These are phyloP conservation scores for Bipolaris victoriae DNA, from an alignment of 2,329 filamentous ascomycete genomes.

Conservation along the genomic window DNA sequence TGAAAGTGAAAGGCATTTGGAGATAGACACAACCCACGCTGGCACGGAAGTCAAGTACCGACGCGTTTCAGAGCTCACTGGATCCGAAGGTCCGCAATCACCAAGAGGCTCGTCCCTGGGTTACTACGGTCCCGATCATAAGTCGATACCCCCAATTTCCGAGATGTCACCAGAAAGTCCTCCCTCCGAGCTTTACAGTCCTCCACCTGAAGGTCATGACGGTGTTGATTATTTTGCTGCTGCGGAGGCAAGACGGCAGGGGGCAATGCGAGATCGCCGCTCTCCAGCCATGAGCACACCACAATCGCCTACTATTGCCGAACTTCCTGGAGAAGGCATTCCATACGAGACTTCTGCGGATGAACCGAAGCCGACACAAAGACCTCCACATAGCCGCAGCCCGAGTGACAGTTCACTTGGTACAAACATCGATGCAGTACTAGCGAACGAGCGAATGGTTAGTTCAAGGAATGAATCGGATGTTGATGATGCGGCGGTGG, in stretches of 20 bases:
- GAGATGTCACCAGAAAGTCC: constrained; percentile 44
- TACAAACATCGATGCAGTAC: constrained; percentile 39
- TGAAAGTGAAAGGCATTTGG: constrained; percentile 15
- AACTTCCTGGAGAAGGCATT: constrained; percentile 42
- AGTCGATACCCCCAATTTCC: constrained; percentile 40
- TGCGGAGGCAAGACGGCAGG: constrained; percentile 26
- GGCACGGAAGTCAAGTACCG: constrained; percentile 38
- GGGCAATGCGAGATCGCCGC: constrained; percentile 31
- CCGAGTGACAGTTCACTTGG: constrained; percentile 36
- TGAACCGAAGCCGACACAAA: constrained; percentile 19
- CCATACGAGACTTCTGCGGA: constrained; percentile 26
- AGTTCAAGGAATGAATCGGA: constrained; percentile 1
- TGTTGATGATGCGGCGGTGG: background rate
- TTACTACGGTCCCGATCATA: constrained; percentile 35
- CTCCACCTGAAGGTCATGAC: constrained; percentile 26
- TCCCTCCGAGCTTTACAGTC: constrained; percentile 44
- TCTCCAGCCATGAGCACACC: constrained; percentile 37
- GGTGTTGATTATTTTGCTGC: constrained; percentile 36
- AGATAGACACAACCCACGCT: constrained; percentile 18
- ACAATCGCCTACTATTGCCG: constrained; percentile 35
- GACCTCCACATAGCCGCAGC: constrained; percentile 28
- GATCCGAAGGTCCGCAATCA: constrained; percentile 37
- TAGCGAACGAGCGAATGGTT: constrained; percentile 20
- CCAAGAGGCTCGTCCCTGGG: constrained; percentile 32
- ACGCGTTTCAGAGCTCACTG: constrained; percentile 43